Conservation (phyloP, 805 yeast species). For the Starmerella stellata region DNA sequence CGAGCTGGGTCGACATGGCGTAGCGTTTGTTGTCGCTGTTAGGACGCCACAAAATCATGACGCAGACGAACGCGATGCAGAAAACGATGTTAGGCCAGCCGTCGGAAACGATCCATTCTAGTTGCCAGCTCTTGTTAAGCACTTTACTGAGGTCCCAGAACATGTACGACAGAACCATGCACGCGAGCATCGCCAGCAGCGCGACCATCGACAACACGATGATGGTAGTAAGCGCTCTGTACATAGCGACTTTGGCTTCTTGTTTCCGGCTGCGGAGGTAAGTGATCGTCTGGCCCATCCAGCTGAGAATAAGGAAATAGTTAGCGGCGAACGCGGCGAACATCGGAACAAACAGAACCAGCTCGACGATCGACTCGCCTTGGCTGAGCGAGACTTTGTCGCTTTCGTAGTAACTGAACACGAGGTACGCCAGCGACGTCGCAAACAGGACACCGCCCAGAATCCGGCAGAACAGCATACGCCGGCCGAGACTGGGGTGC, state of each 20-base stretch:
- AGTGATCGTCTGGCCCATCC: slow-evolving; percentile 57
- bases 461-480: slow-evolving; percentile 54
- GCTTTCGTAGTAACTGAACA: slow-evolving; percentile 32
- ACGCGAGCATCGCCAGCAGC: slow-evolving; percentile 47
- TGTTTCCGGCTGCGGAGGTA: slow-evolving; percentile 72
- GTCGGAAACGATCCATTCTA: slow-evolving; percentile 69
- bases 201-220: slow-evolving; percentile 46
- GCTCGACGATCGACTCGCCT: slow-evolving; percentile 3
- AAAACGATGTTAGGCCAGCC: slow-evolving; percentile 91
- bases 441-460: slow-evolving; percentile 41
- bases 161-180: slow-evolving; percentile 23
- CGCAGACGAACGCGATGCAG: slow-evolving; percentile 60
- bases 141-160: slow-evolving; percentile 28
- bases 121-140: slow-evolving; percentile 79
- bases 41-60: slow-evolving; percentile 93
- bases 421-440: slow-evolving; percentile 35
- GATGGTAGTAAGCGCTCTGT: slow-evolving; percentile 56
- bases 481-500: slow-evolving; percentile 60
- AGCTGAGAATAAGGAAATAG: slow-evolving; percentile 54
- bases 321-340: slow-evolving; percentile 50
- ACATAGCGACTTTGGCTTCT: slow-evolving; percentile 74
- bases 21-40: slow-evolving; percentile 86
- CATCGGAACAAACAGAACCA: slow-evolving; percentile 49
- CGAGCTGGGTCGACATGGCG: slow-evolving; percentile 79
- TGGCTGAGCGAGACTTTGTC: slow-evolving; percentile 26